Percentiles rank a stretch among this genome's conserved stretches.
Evolutionary conservation across 2,329 filamentous ascomycete genomes (phyloP).

Genomic region (Phialemonium atrogriseum): DNA sequence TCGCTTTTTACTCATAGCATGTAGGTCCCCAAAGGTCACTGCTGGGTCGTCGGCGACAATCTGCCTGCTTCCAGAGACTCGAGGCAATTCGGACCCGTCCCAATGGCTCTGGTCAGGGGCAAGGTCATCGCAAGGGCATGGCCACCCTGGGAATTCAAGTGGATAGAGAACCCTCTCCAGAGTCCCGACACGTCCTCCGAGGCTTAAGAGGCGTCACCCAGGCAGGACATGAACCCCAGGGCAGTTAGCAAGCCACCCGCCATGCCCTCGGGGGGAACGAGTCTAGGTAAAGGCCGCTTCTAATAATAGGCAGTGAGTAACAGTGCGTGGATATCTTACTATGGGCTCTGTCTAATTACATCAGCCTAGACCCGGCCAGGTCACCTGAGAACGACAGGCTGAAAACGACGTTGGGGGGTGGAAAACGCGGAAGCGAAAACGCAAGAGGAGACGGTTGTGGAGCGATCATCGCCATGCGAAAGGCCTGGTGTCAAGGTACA

Average conservation of each 20-base stretch:
- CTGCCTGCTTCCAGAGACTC: slow-evolving; percentile 78
- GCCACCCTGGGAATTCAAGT: slow-evolving; percentile 41
- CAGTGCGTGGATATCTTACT: too few species aligned
- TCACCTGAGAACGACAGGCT: not conserved
- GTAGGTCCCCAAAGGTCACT: slow-evolving; percentile 87
- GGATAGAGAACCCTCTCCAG: slow-evolving; percentile 33
- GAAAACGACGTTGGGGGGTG: too few species aligned
- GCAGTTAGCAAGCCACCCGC: not conserved
- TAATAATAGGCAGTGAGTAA: too few species aligned
- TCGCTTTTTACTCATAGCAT: too few species aligned
- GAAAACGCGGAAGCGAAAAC: too few species aligned
- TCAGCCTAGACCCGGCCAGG: slow-evolving; percentile 9
- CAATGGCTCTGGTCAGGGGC: slow-evolving; percentile 73
- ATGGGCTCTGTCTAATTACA: slow-evolving; percentile 18
- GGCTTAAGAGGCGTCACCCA: not conserved
- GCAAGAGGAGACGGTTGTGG: too few species aligned
- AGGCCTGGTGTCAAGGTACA: slow-evolving; percentile 15
- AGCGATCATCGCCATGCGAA: too few species aligned
- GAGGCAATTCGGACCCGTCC: slow-evolving; percentile 76
- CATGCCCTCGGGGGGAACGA: too few species aligned
- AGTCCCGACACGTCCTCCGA: slow-evolving; percentile 2
- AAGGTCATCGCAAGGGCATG: slow-evolving; percentile 62
- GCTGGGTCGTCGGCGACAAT: slow-evolving; percentile 87
- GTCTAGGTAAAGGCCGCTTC: too few species aligned
- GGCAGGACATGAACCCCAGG: slow-evolving; percentile 1